Conservation (phyloP, 441 rosid species). For the Theobroma grandiflorum region DNA sequence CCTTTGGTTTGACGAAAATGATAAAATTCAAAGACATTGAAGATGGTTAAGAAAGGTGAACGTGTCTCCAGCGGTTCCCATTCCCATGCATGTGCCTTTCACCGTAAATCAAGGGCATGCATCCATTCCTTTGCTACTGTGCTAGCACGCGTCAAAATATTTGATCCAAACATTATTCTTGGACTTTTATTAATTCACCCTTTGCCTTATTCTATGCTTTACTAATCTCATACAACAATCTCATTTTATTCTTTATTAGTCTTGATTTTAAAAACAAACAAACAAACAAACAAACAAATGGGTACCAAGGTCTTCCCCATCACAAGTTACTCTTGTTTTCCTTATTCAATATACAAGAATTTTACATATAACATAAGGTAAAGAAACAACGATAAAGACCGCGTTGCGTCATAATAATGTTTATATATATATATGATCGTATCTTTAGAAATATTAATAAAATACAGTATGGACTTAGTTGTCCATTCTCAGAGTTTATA, state of each 20-base stretch:
- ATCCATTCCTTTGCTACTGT: neutral
- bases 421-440: too few relatives aligned
- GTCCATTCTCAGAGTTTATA: too few relatives aligned
- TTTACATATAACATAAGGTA: neutral
- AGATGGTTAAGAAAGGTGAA: neutral
- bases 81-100: constrained; percentile 41
- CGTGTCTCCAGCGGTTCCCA: constrained; percentile 3
- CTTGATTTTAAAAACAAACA: too few relatives aligned
- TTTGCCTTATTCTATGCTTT: neutral
- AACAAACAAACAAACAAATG: too few relatives aligned
- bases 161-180: constrained; percentile 8
- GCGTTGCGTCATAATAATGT: neutral
- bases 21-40: neutral
- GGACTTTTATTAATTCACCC: neutral
- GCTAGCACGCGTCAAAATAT: constrained; percentile 17
- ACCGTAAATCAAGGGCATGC: constrained; percentile 24
- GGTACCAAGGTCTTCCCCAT: too few relatives aligned
- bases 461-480: neutral
- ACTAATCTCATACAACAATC: neutral
- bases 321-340: too few relatives aligned
- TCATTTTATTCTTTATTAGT: neutral
- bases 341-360: neutral
- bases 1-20: constrained; percentile 27
- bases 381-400: neutral
- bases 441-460: neutral